Base-by-base conservation (phyloP, 768 basidiomycete genomes). In the Mycena vitilis region DNA sequence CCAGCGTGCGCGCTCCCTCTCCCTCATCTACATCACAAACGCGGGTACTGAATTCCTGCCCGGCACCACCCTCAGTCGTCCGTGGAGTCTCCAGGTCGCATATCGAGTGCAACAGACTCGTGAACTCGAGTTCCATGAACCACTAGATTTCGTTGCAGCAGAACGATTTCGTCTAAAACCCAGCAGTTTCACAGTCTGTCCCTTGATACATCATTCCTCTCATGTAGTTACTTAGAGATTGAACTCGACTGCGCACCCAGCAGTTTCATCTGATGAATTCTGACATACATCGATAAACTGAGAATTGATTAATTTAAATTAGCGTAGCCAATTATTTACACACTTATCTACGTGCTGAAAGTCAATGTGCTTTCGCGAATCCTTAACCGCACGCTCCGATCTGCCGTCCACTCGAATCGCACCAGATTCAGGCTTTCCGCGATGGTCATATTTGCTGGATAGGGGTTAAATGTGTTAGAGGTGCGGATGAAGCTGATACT, bases 351-450 rank as follows among this genome's bases (percentile, higher is more conserved):
- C 47, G 95, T 95, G 72, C 92, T 94, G 77, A 99, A 98, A 4
- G 95, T 94, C 71, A 98, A 79, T 13, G 89, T 87, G 72, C 87
- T 93, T 54, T 95, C 93, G 4, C 92, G 87, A 70, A 98, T 95
- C 67, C 85, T 89, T 22, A 99, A 81, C 69, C 89, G 89, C 16
- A 96, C 95, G 64, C 88, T 95, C 13, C 96, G 87, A 62, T 94
- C 92, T 0, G 88, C 88, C 0, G 88, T 81, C 97, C 97, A 99
- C 63, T 95, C 93, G 61, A 98, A 92, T 10, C 81, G 83, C 34
- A 98, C 87, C 72, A 89, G 83, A 61, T 91, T 90, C 68, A 96
- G 80, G 2, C 88, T 90, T 11, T 87, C 90, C 8, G 88, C 89
- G 2, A 76, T 69, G 25, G 77, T 78, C 82, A 85, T 85, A 44